Base-by-base conservation (phyloP, 345 rosid species). In the Citrus unshiu region DNA sequence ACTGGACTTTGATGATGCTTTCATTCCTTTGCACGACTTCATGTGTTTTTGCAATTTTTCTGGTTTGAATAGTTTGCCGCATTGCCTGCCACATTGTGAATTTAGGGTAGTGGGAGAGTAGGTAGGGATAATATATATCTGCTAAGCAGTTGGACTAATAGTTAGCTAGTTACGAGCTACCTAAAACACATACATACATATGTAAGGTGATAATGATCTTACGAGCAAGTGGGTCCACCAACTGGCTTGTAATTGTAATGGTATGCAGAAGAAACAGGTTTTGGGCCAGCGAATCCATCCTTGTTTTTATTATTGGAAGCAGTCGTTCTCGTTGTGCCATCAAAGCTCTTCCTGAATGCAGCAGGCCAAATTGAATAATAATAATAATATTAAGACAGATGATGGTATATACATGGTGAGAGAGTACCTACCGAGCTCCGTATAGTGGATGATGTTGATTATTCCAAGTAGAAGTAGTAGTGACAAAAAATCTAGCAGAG, bases 41-140 rank as follows among this genome's bases (percentile, higher is more conserved):
- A 93, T 93, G 83, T 93, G 95, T 19, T 87, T 81, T 77, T 91
- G 91, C 88, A 91, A 51, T 81, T 87, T 93, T 85, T 92, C 93
- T 2, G 98, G 98, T 81, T 80, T 90, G 71, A 93, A 93, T 13
- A 83, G 40, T 87, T 91, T 89, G 61, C 93, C 89, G 75, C 98
- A 92, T 81, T 90, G 98, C 89, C 98, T 93, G 84, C 30, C 46
- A 39, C 84, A 75, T 72, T 73, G 69, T 66, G 21, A 56, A 34
- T 51, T 37, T 76, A 35, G 60, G 24, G 46, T 40, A 51, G 12
- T 43, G 16, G 18, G 14, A 13, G 18, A 46, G 51, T 46, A 1
- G 35, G 13, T 40, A 40, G 4, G 46, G 46, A 40, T 40, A 40
- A 9, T 9, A 40, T 2, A 9, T 40, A 40, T 40, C 12, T 40